Evolutionary conservation across 2,329 filamentous ascomycete species (phyloP), one percentile per base, ranked within the genome.

Genomic region (Juglanconis oblonga): DNA sequence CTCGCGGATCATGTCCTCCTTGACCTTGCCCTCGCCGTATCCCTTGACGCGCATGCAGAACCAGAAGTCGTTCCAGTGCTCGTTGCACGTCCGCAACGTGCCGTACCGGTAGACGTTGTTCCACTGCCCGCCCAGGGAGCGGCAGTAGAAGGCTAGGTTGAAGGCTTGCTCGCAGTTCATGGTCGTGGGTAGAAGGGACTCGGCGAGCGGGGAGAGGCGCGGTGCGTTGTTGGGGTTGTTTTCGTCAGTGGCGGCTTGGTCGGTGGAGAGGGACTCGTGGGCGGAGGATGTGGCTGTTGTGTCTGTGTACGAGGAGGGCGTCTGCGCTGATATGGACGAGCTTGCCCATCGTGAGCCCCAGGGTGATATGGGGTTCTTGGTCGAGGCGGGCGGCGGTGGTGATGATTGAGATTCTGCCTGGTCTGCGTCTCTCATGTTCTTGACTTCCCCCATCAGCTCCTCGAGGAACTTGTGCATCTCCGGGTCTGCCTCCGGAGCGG

Each of bases 21-120:
- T 85, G 66, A 86, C 77, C 48, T 81, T 76, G 31, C 84, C 82
- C 0, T 81, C 74, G 13, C 42, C 24, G 69, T 86, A 86, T 2
- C 82, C 81, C 68, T 89, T 87, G 42, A 87, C 87, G 65, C 91
- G 87, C 93, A 98, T 97, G 80, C 95, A 99, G 77, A 97, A 94
- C 90, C 93, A 96, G 76, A 97, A 98, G 74, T 97, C 91, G 63
- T 88, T 84, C 92, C 94, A 97, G 64, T 92, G 87, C 66, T 96
- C 89, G 63, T 81, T 85, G 80, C 95, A 99, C 3, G 84, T 82
- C 49, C 88, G 85, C 69, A 96, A 78, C 47, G 81, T 78, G 63
- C 95, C 95, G 71, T 92, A 88, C 44, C 95, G 89, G 80, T 98
- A 99, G 42, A 98, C 84, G 69, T 92, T 87, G 69, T 90, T 92